Conservation (phyloP, 257 asterid genomes). For the Solanum gracilifrons region DNA sequence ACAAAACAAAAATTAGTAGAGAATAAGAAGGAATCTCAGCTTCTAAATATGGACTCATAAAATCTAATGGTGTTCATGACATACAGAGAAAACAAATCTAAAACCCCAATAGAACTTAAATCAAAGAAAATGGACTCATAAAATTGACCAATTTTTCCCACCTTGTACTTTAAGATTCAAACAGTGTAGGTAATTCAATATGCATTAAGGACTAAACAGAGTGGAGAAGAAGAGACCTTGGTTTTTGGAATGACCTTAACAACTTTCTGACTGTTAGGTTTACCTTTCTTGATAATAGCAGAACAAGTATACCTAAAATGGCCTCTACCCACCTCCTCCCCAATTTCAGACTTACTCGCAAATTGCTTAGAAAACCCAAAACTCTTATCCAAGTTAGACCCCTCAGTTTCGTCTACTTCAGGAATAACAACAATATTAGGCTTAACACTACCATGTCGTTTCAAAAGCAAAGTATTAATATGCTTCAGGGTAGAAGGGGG, state of each 20-base stretch:
- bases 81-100: too few species aligned
- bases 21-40: too few species aligned
- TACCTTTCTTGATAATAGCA: conserved; percentile 46
- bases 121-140: neutral
- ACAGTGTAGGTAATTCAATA: neutral
- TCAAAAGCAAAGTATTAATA: conserved; percentile 22
- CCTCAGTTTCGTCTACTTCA: conserved; percentile 16
- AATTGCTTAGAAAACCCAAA: conserved; percentile 54
- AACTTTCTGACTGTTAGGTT: conserved; percentile 40
- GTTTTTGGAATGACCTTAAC: conserved; percentile 58
- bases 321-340: conserved; percentile 59
- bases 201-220: neutral
- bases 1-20: neutral
- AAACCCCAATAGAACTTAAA: neutral
- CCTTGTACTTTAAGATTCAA: neutral
- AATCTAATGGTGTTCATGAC: neutral
- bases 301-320: conserved; percentile 58
- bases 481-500: conserved; percentile 31
- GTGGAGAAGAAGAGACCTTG: conserved; percentile 16
- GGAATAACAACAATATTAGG: conserved; percentile 9
- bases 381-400: conserved; percentile 34
- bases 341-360: conserved; percentile 31
- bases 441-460: conserved; percentile 28
- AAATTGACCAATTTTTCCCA: neutral
- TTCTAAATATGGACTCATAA: too few species aligned